Evolutionary conservation across 2,329 filamentous ascomycete species (phyloP), one percentile per base, ranked within the genome.

Genomic region (Dactylella cylindrospora): DNA sequence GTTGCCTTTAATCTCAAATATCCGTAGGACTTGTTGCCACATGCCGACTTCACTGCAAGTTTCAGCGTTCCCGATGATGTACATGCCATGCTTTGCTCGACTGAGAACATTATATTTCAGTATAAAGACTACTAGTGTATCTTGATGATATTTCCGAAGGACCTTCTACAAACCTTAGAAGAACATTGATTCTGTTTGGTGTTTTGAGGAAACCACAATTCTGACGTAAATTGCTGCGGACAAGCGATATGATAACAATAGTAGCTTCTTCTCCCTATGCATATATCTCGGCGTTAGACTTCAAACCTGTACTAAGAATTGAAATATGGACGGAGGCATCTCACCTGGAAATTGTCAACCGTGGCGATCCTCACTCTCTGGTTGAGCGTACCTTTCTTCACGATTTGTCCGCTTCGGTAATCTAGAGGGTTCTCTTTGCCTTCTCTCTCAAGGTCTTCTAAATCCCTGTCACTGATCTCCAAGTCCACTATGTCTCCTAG

Each of bases 231-330:
- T 90, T 90, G 72, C 84, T 87, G 32, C 86, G 79, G 0, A 88
- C 84, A 0, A 90, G 74, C 0, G 83, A 86, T 0, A 90, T 74
- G 2, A 90, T 74, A 0, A 90, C 76, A 6, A 90, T 74, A 45
- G 86, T 84, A 1, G 82, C 83, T 67, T 90, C 85, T 68, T 90
- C 85, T 0, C 86, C 86, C 67, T 90, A 85, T 46, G 88, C 90
- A 65, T 89, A 38, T 2, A 8, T 90, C 70, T 88, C 84, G 0
- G 88, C 79, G 0, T 84, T 88, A 0, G 84, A 83, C 0, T 84
- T n/a, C n/a, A n/a, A n/a, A n/a, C n/a, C n/a, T n/a, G n/a, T n/a
- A n/a, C n/a, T n/a, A n/a, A n/a, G n/a, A n/a, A n/a, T n/a, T n/a
- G n/a, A n/a, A n/a, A n/a, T n/a, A n/a, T n/a, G n/a, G n/a, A n/a